A percentile compares a stretch with the other conserved stretches of the same genome.
These are phyloP conservation scores for Sphagnum fallax DNA, from an alignment of 228 moss, liverwort and hornwort species.

Conservation along the genomic window DNA sequence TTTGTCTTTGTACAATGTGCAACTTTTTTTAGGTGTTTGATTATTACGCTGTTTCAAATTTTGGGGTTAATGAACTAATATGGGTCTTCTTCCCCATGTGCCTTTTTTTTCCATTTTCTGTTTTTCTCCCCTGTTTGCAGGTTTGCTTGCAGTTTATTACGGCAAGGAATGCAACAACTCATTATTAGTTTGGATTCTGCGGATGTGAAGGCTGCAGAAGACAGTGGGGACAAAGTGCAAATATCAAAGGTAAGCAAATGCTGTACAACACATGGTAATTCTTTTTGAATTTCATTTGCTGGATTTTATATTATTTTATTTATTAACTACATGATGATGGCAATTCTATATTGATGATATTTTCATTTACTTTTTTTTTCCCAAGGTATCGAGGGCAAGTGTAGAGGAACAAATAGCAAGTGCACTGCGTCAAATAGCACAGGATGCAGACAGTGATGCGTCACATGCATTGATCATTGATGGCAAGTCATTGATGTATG, in stretches of 20 bases:
- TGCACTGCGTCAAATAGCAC: conserved; percentile 32
- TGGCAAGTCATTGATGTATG: conserved; percentile 83
- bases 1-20: not conserved
- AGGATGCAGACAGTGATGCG: conserved; percentile 44
- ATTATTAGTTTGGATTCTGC: conserved; percentile 40
- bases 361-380: not conserved
- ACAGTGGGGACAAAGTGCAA: conserved; percentile 47
- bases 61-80: not conserved
- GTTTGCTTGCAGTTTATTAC: conserved; percentile 60
- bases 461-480: conserved; percentile 86
- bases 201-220: conserved; percentile 52
- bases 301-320: not conserved
- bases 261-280: conserved; percentile 22
- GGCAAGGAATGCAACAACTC: conserved; percentile 62
- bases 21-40: not conserved
- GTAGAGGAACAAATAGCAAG: conserved; percentile 33
- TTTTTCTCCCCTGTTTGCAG: conserved; percentile 16
- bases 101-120: not conserved
- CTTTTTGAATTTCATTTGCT: not conserved
- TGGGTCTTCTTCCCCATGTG: conserved; percentile 5
- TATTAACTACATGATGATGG: not conserved
- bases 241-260: conserved; percentile 34
- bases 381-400: conserved; percentile 25
- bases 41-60: not conserved
- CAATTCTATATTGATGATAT: not conserved